These are phyloP conservation scores for Lactarius indigo DNA, from an alignment of 768 basidiomycete genomes.

Conservation along the genomic window DNA sequence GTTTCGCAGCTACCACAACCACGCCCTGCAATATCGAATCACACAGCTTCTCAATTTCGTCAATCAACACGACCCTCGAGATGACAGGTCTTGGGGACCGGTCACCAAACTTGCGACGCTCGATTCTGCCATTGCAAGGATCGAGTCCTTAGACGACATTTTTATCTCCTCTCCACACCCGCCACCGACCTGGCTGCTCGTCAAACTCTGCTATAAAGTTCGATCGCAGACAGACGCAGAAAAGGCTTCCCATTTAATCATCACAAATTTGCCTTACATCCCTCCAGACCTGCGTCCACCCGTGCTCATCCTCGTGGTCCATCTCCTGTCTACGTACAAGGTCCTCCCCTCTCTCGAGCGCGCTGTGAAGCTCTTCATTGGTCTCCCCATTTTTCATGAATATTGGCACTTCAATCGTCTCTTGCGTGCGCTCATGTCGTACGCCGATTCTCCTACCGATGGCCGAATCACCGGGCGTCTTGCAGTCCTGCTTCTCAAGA, in stretches of 20 bases:
- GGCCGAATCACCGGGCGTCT: constrained; percentile 14
- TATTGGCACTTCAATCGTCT: constrained; percentile 27
- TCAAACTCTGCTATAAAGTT: constrained; percentile 49
- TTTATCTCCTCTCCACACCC: neutral
- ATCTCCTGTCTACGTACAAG: constrained; percentile 48
- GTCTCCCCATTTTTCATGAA: constrained; percentile 27
- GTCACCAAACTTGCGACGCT: neutral
- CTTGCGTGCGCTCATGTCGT: constrained; percentile 19
- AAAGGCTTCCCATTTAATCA: constrained; percentile 41
- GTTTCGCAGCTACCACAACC: neutral
- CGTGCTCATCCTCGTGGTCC: constrained; percentile 44
- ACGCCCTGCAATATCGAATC: neutral
- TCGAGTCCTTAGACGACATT: constrained; percentile 2
- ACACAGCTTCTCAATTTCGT: neutral
- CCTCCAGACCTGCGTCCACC: constrained; percentile 38
- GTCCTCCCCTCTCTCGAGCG: constrained; percentile 45
- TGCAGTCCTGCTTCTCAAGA: constrained; percentile 13
- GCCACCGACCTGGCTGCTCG: constrained; percentile 52
- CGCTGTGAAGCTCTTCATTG: constrained; percentile 36
- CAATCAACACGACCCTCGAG: too few relatives aligned
- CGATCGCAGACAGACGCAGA: constrained; percentile 44
- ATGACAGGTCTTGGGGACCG: neutral
- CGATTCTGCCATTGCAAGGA: constrained; percentile 4
- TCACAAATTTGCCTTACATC: constrained; percentile 36
- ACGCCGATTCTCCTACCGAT: constrained; percentile 9